phyloP scores from a whole-genome alignment of 768 basidiomycete species.

The Chalciporus piperatus region DNA sequence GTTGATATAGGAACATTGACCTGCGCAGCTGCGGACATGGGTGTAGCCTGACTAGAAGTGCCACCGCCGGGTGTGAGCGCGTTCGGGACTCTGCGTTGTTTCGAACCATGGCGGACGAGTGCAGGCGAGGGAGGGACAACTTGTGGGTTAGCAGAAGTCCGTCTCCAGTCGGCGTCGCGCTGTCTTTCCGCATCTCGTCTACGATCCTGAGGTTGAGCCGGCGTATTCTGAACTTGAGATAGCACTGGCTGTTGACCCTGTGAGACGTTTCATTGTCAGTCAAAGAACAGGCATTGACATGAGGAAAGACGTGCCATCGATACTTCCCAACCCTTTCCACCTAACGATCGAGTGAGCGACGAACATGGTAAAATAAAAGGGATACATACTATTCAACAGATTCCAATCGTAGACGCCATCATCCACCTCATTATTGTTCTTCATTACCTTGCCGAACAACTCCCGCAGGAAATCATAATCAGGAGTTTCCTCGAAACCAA shows the following conservation, averaged over 20 bases:
- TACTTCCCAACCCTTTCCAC: constrained; percentile 93
- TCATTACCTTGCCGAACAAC: constrained; percentile 90
- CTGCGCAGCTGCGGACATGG: constrained; percentile 74
- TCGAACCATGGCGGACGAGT: constrained; percentile 73
- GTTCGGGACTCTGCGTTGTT: constrained; percentile 61
- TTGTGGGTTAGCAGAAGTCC: constrained; percentile 52
- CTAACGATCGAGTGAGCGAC: constrained; percentile 35
- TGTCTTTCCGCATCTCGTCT: constrained; percentile 51
- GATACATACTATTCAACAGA: constrained; percentile 66
- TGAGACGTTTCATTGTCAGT: constrained; percentile 8
- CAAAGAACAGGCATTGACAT: neutral
- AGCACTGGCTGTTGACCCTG: constrained; percentile 66
- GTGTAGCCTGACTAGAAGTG: constrained; percentile 56
- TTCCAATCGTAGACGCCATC: constrained; percentile 99
- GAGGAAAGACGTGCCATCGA: constrained; percentile 54
- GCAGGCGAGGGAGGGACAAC: constrained; percentile 75
- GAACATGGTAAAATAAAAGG: neutral
- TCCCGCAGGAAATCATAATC: constrained; percentile 98
- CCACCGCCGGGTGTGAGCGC: constrained; percentile 54
- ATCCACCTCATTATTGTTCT: constrained; percentile 86
- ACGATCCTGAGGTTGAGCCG: constrained; percentile 52
- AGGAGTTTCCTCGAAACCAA: constrained; percentile 98
- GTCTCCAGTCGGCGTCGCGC: constrained; percentile 61
- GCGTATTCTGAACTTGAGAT: constrained; percentile 59
- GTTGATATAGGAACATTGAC: constrained; percentile 66